Base-by-base conservation (phyloP, 768 basidiomycete species). In the Tricholomella constricta region DNA sequence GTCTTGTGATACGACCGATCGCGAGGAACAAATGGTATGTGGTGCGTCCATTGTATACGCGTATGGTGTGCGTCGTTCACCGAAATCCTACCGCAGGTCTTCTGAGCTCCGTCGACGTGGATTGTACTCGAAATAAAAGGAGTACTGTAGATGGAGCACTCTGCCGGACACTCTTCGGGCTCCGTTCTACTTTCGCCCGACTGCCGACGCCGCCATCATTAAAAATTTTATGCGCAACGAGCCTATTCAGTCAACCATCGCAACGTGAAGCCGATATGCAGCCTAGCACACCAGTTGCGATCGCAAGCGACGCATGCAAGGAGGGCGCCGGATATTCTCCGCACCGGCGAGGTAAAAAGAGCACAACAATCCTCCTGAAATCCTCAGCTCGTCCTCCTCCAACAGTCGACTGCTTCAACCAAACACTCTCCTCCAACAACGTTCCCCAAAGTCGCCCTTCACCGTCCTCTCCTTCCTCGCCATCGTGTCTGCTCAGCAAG, bases 401-500 rank as follows among this genome's bases (percentile, higher is more conserved):
- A 11, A 4, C 44, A 45, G 44, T 47, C 44, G 27, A 20, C 15
- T 20, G 27, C 27, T 7, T 25, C n/a, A n/a, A n/a, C n/a, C 17
- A 27, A 32, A n/a, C 26, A 6, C 29, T 45, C 8, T 2, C 14
- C 41, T 23, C n/a, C n/a, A n/a, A 23, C 41, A 15, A 75, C 76
- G 75, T 73, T 77, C 64, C 70, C 66, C 49, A 62, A 71, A 57
- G 62, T 64, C 43, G 64, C 71, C 63, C 71, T 78, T 56, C n/a
- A 48, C 71, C 62, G 58, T 71, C 46, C 67, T 76, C 59, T 69
- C 76, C 38, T 59, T 74, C 60, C 48, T 71, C 59, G 70, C 79
- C 49, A 68, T n/a, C n/a, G n/a, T n/a, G n/a, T n/a, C n/a, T n/a
- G n/a, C n/a, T n/a, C n/a, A n/a, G n/a, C n/a, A n/a, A 74, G 69